These are phyloP conservation scores for Rhizopogon vulgaris DNA, from an alignment of 768 basidiomycete species.

Conservation along the genomic window DNA sequence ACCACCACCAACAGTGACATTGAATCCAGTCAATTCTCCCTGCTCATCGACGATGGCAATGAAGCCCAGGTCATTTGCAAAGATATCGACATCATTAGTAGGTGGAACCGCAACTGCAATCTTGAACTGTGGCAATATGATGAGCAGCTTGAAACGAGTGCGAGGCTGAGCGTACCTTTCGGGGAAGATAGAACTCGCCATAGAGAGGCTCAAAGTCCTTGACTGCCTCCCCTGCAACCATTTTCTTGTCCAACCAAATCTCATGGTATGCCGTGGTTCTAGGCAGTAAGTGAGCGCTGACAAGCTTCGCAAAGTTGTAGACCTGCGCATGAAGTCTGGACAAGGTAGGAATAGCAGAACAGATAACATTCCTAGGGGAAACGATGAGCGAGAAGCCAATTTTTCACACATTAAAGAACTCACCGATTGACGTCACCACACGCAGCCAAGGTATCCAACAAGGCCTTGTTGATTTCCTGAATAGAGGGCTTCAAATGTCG, in stretches of 20 bases:
- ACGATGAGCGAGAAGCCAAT: slow-evolving; percentile 3
- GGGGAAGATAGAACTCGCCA: slow-evolving; percentile 93
- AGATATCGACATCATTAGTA: slow-evolving; percentile 93
- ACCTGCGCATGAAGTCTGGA: slow-evolving; percentile 84
- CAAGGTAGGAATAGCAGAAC: slow-evolving; percentile 83
- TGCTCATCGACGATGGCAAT: slow-evolving; percentile 82
- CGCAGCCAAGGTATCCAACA: slow-evolving; percentile 94
- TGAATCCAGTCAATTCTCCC: slow-evolving; percentile 85
- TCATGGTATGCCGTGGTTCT: slow-evolving; percentile 94
- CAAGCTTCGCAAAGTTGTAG: slow-evolving; percentile 73
- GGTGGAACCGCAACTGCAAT: slow-evolving; percentile 94
- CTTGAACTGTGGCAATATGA: slow-evolving; percentile 67
- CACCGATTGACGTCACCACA: slow-evolving; percentile 97
- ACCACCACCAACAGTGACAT: slow-evolving; percentile 90
- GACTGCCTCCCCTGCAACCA: slow-evolving; percentile 88
- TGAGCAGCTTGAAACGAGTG: background rate
- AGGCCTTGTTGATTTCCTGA: slow-evolving; percentile 85
- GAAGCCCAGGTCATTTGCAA: slow-evolving; percentile 93
- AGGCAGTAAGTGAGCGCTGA: slow-evolving; percentile 85
- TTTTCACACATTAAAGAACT: slow-evolving; percentile 10
- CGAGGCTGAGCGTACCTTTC: slow-evolving; percentile 56
- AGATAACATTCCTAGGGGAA: slow-evolving; percentile 71
- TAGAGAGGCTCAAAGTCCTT: slow-evolving; percentile 97
- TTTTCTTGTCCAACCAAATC: slow-evolving; percentile 98
- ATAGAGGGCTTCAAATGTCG: slow-evolving; percentile 93